Evolutionary conservation across 306 rosid species (phyloP), one percentile per base, ranked within the genome.

Genomic region (Cucurbita ficifolia): DNA sequence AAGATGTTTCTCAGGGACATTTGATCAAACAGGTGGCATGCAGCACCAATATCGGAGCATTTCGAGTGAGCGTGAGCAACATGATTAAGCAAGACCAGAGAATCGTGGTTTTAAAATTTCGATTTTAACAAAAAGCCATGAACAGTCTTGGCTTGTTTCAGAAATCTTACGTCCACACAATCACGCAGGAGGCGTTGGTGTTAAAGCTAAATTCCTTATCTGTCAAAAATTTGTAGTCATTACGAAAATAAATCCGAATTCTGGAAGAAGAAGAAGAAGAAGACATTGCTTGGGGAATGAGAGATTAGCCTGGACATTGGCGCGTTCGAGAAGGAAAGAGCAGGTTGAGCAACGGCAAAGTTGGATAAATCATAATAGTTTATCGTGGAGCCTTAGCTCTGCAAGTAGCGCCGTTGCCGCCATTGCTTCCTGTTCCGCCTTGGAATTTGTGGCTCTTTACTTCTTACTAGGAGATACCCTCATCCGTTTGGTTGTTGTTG

Each of bases 81-180:
- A 52, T 87, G 92, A 59, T 91, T 91, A 75, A 84, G 76, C 85
- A 85, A 78, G 42, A 87, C 86, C 73, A 88, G 24, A 58, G 70
- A 74, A 64, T 87, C 86, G 10, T 55, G 75, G 62, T 64, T 87
- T 6, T 51, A 51, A 74, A 85, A 86, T 46, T 74, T 64, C 3
- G 79, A 87, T 76, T 88, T 91, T 53, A 83, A 64, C 40, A 84
- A 76, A 40, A 85, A 75, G 78, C 89, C 96, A 76, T 87, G 96
- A 77, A 85, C 77, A 76, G 78, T 72, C 53, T 84, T 87, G 0
- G 82, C 83, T 16, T 46, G 79, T 61, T 77, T 78, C 8, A 84
- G 58, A 22, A 79, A 88, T 59, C 77, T 75, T 22, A 35, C 42
- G 62, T 74, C 65, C 19, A 74, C 82, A 54, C 83, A 88, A 76